phyloP scores from a whole-genome alignment of 495 filamentous ascomycete species.

The Immersiella caudata region DNA sequence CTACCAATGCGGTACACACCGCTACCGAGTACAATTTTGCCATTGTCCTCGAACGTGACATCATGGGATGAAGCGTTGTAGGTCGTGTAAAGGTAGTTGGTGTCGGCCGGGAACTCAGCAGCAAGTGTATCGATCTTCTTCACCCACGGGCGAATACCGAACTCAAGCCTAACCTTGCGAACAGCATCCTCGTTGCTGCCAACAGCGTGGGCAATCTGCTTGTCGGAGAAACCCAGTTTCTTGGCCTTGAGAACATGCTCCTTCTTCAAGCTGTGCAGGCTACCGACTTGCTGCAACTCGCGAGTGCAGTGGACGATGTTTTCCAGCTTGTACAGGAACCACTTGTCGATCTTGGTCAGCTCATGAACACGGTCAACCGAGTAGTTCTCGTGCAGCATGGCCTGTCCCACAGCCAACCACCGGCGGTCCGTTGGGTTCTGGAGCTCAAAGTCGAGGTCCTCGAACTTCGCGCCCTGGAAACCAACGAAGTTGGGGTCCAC shows the following conservation, averaged over 20 bases:
- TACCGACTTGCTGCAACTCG: slow-evolving; percentile 86
- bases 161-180: slow-evolving; percentile 78
- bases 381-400: slow-evolving; percentile 96
- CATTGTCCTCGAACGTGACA: slow-evolving; percentile 92
- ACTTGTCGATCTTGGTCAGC: slow-evolving; percentile 91
- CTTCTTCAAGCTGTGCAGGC: slow-evolving; percentile 80
- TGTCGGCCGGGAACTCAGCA: slow-evolving; percentile 96
- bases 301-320: slow-evolving; percentile 90
- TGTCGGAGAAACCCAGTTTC: slow-evolving; percentile 96
- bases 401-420: slow-evolving; percentile 96
- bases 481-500: slow-evolving; percentile 90
- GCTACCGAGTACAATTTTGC: slow-evolving; percentile 84
- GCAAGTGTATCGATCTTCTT: slow-evolving; percentile 98
- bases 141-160: slow-evolving; percentile 85
- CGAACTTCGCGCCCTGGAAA: slow-evolving; percentile 94
- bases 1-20: slow-evolving; percentile 97
- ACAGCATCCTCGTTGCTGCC: slow-evolving; percentile 86
- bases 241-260: slow-evolving; percentile 88
- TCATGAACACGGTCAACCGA: slow-evolving; percentile 88
- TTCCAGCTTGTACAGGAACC: slow-evolving; percentile 97
- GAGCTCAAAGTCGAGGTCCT: slow-evolving; percentile 86
- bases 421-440: slow-evolving; percentile 90
- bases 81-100: slow-evolving; percentile 97
- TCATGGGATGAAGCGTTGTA: slow-evolving; percentile 98
- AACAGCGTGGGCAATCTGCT: slow-evolving; percentile 88